Evolutionary conservation across 805 yeast genomes (phyloP).

Genomic region (Nakazawaea wickerhamii): DNA sequence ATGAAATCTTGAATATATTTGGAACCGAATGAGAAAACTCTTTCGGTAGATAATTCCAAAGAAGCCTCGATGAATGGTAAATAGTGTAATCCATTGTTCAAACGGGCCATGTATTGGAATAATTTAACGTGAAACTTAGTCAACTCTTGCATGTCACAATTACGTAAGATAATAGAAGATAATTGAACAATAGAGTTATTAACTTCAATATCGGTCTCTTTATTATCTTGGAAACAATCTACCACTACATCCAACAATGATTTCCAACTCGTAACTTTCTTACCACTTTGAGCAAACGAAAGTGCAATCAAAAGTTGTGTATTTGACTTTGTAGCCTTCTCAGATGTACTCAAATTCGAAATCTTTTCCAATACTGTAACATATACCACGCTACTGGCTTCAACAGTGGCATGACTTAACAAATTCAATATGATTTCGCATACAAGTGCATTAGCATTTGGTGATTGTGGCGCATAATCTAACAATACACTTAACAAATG

Average conservation of each 20-base stretch:
- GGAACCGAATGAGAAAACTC: conserved; percentile 38
- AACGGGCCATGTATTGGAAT: conserved; percentile 33
- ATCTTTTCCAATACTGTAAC: conserved; percentile 22
- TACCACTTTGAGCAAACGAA: conserved; percentile 67
- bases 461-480: conserved; percentile 20
- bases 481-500: conserved; percentile 42
- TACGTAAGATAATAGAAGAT: conserved; percentile 47
- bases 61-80: conserved; percentile 43
- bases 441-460: conserved; percentile 36
- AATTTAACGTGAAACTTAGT: conserved; percentile 41
- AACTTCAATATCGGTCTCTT: conserved; percentile 13
- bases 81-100: conserved; percentile 32
- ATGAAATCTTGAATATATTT: conserved; percentile 45
- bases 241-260: conserved; percentile 17
- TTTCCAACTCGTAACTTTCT: conserved; percentile 52
- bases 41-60: conserved; percentile 36
- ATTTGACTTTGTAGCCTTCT: conserved; percentile 23
- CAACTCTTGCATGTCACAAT: conserved; percentile 42
- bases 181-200: conserved; percentile 35
- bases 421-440: conserved; percentile 54
- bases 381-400: conserved; percentile 43
- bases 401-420: conserved; percentile 46
- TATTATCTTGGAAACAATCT: conserved; percentile 11
- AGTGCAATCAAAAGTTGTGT: conserved; percentile 41
- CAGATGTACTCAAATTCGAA: conserved; percentile 13